Evolutionary conservation across 306 rosid genomes (phyloP).

Genomic region (Vicia faba): DNA sequence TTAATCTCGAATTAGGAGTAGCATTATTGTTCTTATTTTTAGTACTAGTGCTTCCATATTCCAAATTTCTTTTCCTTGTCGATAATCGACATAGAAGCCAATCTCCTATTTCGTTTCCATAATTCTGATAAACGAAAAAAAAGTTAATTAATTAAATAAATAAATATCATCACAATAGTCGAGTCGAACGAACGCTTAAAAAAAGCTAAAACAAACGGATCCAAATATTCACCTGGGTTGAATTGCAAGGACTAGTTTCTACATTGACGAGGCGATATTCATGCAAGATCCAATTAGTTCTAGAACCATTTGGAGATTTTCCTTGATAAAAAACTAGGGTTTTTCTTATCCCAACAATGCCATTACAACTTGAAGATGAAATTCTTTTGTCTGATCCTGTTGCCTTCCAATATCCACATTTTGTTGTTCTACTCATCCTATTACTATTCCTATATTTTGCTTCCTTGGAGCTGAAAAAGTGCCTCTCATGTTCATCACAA

Average conservation of each 20-base stretch:
- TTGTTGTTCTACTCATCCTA: conserved; percentile 65
- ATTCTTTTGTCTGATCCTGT: conserved; percentile 73
- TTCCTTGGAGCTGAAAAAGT: conserved; percentile 72
- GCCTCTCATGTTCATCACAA: conserved; percentile 62
- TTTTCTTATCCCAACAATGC: conserved; percentile 63
- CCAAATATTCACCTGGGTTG: conserved; percentile 35
- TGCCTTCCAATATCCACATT: conserved; percentile 86
- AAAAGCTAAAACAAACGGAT: too few species aligned
- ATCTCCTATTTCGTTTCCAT: conserved; percentile 49
- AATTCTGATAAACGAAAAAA: conserved; percentile 42
- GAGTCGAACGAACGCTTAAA: too few species aligned
- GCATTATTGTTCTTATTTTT: neutral
- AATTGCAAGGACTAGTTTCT: conserved; percentile 19
- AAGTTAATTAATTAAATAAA: neutral
- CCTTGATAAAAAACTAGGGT: conserved; percentile 66
- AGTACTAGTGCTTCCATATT: conserved; percentile 28
- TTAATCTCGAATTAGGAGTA: conserved; percentile 27
- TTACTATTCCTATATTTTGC: conserved; percentile 58
- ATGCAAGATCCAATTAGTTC: conserved; percentile 80
- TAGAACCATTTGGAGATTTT: conserved; percentile 54
- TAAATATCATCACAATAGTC: too few species aligned
- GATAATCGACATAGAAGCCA: conserved; percentile 81
- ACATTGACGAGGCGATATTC: conserved; percentile 67
- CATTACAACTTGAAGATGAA: conserved; percentile 42
- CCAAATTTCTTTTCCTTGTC: conserved; percentile 53